Conservation (phyloP, 192 early-diverging fungal species). For the Spinellus fusiger region DNA sequence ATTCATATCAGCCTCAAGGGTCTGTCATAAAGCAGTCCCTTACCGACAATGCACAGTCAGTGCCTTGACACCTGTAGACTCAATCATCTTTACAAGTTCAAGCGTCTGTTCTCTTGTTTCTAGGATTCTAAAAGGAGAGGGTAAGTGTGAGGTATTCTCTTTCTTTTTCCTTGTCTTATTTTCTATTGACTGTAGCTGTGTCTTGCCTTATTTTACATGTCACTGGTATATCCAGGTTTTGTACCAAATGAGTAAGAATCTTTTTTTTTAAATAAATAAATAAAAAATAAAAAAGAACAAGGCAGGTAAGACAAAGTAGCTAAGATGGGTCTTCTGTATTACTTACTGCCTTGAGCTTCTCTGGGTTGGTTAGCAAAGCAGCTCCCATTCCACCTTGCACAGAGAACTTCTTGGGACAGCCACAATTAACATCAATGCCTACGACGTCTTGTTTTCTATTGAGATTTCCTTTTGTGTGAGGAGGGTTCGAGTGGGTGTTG, state of each 20-base stretch:
- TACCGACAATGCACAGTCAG: constrained; percentile 87
- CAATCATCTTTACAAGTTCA: constrained; percentile 74
- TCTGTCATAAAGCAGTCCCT: not conserved
- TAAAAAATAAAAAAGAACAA: no score
- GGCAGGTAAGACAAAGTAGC: not conserved
- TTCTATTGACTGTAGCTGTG: not conserved
- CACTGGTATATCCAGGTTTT: constrained; percentile 70
- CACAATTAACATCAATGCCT: constrained; percentile 95
- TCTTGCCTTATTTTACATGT: constrained; percentile 77
- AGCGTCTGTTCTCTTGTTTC: constrained; percentile 74
- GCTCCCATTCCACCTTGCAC: constrained; percentile 92
- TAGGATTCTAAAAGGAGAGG: constrained; percentile 47
- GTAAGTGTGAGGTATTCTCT: not conserved
- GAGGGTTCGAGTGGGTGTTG: not conserved
- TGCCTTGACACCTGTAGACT: constrained; percentile 78
- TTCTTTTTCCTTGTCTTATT: not conserved
- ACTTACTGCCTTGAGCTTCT: constrained; percentile 70
- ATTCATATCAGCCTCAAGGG: not conserved
- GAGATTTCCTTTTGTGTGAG: not conserved
- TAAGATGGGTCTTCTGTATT: constrained; percentile 33
- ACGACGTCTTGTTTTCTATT: constrained; percentile 73
- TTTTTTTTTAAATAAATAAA: no score
- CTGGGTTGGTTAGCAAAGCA: constrained; percentile 79
- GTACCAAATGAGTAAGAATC: constrained; percentile 70
- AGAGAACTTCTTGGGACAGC: constrained; percentile 96